Evolutionary conservation across 192 early-diverging fungal species (phyloP), one percentile per base, ranked within the genome.

Genomic region (Coemansia sp.): DNA sequence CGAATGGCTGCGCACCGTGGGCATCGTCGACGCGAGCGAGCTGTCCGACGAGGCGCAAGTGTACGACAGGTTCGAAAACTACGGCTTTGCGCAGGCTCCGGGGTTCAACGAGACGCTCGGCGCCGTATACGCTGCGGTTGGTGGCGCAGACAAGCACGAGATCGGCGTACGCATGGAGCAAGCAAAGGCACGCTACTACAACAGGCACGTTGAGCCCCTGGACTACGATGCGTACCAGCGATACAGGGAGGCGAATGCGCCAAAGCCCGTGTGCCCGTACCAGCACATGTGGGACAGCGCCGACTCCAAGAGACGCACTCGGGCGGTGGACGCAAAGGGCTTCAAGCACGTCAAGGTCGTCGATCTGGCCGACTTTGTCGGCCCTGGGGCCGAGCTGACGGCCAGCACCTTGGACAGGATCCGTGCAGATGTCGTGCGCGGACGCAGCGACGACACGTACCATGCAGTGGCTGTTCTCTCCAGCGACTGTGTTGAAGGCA

Each of bases 251-350:
- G 45, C 28, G 33, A 71, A 20, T 26, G 57, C 60, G 37, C 77
- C 71, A 21, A 70, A 70, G 45, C 68, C 71, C 13, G 61, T 70
- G 30, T 79, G 77, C 15, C 77, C 77, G 40, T 79, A 79, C 65
- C 77, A 79, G 65, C 71, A 79, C 58, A 51, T 79, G 61, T 79
- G 77, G 77, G 71, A 79, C 0, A 45, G 39, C 28, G 64, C 55
- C 6, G 25, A 56, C 3, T 49, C 52, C 28, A 59, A 55, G n/a
- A 51, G 61, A 18, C 4, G 35, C 7, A 23, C 8, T 4, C 34
- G 39, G 21, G 26, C 63, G 13, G 66, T 59, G 3, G 62, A 66
- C n/a, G 64, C 40, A 13, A 30, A 26, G 8, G 57, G 46, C 56
- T 59, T 79, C 42, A 55, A 43, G 39, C 59, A 58, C 9, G 67